Base-by-base conservation (phyloP, 2,329 filamentous ascomycete genomes). In the Diaporthe longicolla region DNA sequence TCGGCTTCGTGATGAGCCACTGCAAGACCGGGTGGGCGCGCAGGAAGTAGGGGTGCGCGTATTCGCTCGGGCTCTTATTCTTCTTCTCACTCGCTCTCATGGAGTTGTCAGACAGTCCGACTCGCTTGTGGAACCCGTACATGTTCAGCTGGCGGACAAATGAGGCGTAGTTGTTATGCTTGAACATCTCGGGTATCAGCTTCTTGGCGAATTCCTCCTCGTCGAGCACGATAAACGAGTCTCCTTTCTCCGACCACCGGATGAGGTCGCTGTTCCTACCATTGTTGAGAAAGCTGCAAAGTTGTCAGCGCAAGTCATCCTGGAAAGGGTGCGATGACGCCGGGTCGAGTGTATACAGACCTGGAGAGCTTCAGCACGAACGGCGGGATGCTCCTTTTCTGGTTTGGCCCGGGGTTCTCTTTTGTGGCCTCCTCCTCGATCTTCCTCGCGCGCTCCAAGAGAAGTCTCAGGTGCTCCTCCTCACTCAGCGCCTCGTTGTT, bases 181-280 rank as follows among this genome's bases (percentile, higher is more conserved):
- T 99, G 89, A 99, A 99, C 76, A 98, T 92, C 83, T 98, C 97
- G 0, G 97, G 97, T 32, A 99, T 94, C 78, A 99, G 93, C 50
- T 94, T 95, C 84, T 98, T 98, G 26, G 97, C 98, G 81, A 99
- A 99, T 84, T 98, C 96, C 80, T 99, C 97, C 84, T 99, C 97
- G 80, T 99, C 96, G 11, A 98, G 86, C 4, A 99, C 96, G 73
- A 98, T 94, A 84, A 99, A 99, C 0, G 96, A 98, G 80, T 97
- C 95, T 40, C 97, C 97, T 80, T 96, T 95, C 79, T 97, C 94
- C 0, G 97, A 98, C 97, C 97, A 99, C 78, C 96, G 92, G 81
- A 99, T 99, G 65, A 98, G 87, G 45, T 98, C 95, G 3, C 95
- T 96, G 80, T 98, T 98, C 81, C 96, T 96, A 52, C 93, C 92